These are phyloP conservation scores for Xanthoparmelia taractica DNA, from an alignment of 495 filamentous ascomycete species.

Conservation along the genomic window DNA sequence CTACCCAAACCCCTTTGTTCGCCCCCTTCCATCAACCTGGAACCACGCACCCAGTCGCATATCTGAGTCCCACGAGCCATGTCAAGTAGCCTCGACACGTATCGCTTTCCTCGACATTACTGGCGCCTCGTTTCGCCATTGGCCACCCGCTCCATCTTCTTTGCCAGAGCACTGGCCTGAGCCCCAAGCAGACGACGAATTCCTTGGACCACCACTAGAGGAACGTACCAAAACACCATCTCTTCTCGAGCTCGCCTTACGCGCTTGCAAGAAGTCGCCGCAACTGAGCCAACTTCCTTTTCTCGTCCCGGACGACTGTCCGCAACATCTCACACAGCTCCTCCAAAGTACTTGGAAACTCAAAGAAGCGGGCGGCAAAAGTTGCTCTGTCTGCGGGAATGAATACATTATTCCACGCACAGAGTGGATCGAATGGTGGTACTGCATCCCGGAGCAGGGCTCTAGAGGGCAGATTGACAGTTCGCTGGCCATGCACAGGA, in stretches of 20 bases:
- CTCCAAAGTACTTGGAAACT: constrained; percentile 38
- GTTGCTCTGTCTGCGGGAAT: constrained; percentile 53
- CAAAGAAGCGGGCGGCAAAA: constrained; percentile 43
- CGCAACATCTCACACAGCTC: constrained; percentile 35
- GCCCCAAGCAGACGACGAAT: not conserved
- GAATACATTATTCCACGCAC: constrained; percentile 52
- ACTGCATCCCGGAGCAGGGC: constrained; percentile 25
- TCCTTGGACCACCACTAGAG: constrained; percentile 7
- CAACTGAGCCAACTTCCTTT: constrained; percentile 37
- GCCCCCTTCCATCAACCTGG: constrained; percentile 12
- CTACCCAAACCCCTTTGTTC: constrained; percentile 44
- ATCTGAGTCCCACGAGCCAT: constrained; percentile 16
- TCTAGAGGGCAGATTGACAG: not conserved
- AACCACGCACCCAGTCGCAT: not conserved
- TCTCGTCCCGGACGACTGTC: constrained; percentile 39
- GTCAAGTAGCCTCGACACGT: constrained; percentile 42
- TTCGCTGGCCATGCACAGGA: not conserved
- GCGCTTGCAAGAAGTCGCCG: constrained; percentile 37
- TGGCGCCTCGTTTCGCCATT: constrained; percentile 30
- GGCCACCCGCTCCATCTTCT: constrained; percentile 17
- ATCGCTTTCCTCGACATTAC: constrained; percentile 39
- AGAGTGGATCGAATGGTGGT: constrained; percentile 73
- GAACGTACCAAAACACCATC: constrained; percentile 38
- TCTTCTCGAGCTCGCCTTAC: constrained; percentile 52
- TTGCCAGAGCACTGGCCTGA: constrained; percentile 13